These are phyloP conservation scores for Colletotrichum sp. DNA, from an alignment of 2,329 filamentous ascomycete species.

Conservation along the genomic window DNA sequence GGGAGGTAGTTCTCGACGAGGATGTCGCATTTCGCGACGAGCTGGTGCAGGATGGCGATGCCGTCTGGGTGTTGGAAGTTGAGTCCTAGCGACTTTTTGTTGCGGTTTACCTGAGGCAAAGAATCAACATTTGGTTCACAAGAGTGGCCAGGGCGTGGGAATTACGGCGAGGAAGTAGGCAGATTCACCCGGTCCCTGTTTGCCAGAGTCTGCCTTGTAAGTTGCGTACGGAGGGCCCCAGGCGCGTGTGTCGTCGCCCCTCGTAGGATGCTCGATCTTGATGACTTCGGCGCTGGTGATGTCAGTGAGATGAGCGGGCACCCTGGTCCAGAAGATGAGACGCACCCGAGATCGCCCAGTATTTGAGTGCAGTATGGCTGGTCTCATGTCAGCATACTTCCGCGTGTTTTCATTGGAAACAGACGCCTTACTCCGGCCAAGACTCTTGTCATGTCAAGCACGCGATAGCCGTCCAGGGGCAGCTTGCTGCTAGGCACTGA, in stretches of 20 bases:
- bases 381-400: neutral
- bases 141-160: neutral
- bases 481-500: conserved; percentile 37
- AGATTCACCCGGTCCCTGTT: conserved; percentile 82
- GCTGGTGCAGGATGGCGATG: conserved; percentile 83
- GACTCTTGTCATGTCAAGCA: conserved; percentile 96
- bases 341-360: conserved; percentile 91
- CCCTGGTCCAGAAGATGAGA: neutral
- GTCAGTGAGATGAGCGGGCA: conserved; percentile 28
- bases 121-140: neutral
- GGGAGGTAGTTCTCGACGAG: conserved; percentile 97
- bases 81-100: conserved; percentile 92
- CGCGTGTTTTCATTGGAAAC: fast-evolving
- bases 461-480: conserved; percentile 84
- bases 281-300: conserved; percentile 80
- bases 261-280: conserved; percentile 92
- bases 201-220: conserved; percentile 66
- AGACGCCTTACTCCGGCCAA: conserved; percentile 77
- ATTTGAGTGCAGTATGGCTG: conserved; percentile 98
- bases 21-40: conserved; percentile 86
- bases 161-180: conserved; percentile 91
- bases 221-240: conserved; percentile 95
- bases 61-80: conserved; percentile 89
- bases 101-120: conserved; percentile 80
- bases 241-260: conserved; percentile 91